A percentile compares a stretch with the other conserved stretches of the same genome.
Conservation (phyloP, 2,329 filamentous ascomycete genomes). For the Ceratocystiopsis sp. region DNA sequence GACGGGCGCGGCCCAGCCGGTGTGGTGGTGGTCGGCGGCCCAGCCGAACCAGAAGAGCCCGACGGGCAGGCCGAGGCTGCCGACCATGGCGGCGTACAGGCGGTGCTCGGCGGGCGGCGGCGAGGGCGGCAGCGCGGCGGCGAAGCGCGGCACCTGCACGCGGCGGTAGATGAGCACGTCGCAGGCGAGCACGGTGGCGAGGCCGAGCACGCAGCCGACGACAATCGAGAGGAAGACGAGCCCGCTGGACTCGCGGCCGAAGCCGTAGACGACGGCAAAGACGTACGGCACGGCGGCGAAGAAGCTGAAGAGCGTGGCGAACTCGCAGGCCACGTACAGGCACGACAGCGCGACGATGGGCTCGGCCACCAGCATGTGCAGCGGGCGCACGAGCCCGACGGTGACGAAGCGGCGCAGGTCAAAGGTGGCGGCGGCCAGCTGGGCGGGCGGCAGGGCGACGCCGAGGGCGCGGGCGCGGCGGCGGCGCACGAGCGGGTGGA, state of each 20-base stretch:
- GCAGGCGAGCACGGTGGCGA: conserved; percentile 23
- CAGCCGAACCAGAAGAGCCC: conserved; percentile 45
- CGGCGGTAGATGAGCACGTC: conserved; percentile 24
- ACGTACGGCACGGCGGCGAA: conserved; percentile 33
- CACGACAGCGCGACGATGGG: conserved; percentile 42
- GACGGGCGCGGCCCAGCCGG: conserved; percentile 33
- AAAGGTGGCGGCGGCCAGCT: conserved; percentile 11
- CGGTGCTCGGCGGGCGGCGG: conserved; percentile 36
- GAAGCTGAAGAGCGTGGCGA: conserved; percentile 35
- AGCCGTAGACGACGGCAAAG: conserved; percentile 27
- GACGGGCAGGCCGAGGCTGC: conserved; percentile 32
- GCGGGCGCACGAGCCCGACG: conserved; percentile 28
- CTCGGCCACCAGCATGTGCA: conserved; percentile 43
- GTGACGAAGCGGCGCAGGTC: conserved; percentile 20
- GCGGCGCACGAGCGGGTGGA: conserved; percentile 31
- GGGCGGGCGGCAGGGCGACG: conserved; percentile 7
- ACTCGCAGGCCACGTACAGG: conserved; percentile 32
- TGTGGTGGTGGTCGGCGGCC: conserved; percentile 24
- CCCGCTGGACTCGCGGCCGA: conserved; percentile 23
- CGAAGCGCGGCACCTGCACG: conserved; percentile 16
- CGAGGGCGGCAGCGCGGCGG: conserved; percentile 23
- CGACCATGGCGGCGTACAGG: conserved; percentile 41
- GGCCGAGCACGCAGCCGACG: conserved; percentile 26
- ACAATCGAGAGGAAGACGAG: conserved; percentile 29
- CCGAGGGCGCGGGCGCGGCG: conserved; percentile 21